These are phyloP conservation scores for Lepidium sativum DNA, from an alignment of 345 rosid species.

Conservation along the genomic window DNA sequence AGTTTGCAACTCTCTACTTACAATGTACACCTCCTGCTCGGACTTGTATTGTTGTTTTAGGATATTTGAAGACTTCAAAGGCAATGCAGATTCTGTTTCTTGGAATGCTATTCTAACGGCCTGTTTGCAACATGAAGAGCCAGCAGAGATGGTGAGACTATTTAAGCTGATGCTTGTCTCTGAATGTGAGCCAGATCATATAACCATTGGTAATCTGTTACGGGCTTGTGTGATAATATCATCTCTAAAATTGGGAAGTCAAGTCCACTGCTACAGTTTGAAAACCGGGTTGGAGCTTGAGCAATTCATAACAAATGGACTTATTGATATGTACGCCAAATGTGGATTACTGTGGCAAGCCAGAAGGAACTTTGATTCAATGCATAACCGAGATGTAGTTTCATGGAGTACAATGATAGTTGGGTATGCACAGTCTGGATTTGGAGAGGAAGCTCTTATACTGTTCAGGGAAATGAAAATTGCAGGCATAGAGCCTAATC, in stretches of 20 bases:
- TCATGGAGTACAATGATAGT: slow-evolving; percentile 68
- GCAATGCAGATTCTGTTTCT: slow-evolving; percentile 43
- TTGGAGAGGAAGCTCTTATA: slow-evolving; percentile 56
- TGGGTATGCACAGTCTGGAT: slow-evolving; percentile 74
- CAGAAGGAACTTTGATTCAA: slow-evolving; percentile 37
- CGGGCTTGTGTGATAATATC: slow-evolving; percentile 59
- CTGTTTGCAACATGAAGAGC: slow-evolving; percentile 45
- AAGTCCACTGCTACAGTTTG: slow-evolving; percentile 45
- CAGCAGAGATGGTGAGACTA: slow-evolving; percentile 45
- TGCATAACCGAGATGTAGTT: slow-evolving; percentile 48
- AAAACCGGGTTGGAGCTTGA: slow-evolving; percentile 44
- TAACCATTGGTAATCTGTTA: slow-evolving; percentile 38
- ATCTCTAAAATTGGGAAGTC: slow-evolving; percentile 56
- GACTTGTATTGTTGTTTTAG: slow-evolving; percentile 30
- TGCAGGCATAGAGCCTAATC: slow-evolving; percentile 43
- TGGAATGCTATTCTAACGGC: slow-evolving; percentile 74
- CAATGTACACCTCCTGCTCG: slow-evolving; percentile 52
- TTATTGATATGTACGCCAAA: slow-evolving; percentile 69
- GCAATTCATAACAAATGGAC: slow-evolving; percentile 41
- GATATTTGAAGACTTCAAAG: slow-evolving; percentile 46
- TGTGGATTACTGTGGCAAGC: slow-evolving; percentile 60
- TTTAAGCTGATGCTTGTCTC: slow-evolving; percentile 47
- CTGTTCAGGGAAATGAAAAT: slow-evolving; percentile 49
- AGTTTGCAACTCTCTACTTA: slow-evolving; percentile 44
- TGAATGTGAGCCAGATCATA: slow-evolving; percentile 42